Base-by-base conservation (phyloP, 768 basidiomycete genomes). In the Bullera alba region DNA sequence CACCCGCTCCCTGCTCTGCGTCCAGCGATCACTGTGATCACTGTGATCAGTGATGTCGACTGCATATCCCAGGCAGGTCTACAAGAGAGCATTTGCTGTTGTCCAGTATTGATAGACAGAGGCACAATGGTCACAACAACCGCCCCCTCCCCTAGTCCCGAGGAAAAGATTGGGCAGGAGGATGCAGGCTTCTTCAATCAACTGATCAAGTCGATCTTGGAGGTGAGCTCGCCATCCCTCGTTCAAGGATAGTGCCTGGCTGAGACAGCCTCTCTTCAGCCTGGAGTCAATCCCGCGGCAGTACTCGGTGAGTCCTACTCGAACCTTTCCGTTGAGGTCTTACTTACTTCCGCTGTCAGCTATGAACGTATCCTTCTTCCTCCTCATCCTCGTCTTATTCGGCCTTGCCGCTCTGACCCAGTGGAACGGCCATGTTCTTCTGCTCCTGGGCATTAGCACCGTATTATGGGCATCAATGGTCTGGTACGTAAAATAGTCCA, bases 311-410 rank as follows among this genome's bases (percentile, higher is more conserved):
- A 48, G 63, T 50, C 14, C 19, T 22, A 6, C 21, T 6, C 17
- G 15, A 10, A 27, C 23, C 1, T 26, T 3, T 2, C 25, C 3
- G 42, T 19, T 21, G 12, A 2, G 17, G 16, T 4, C n/a, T 19
- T 23, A 19, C 8, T 3, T 16, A 25, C 7, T 6, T 14, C n/a
- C 16, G 15, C 12, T 45, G n/a, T 2, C 12, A 71, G 69, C 69
- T 5, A 71, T 71, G 69, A 71, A 71, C 52, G 50, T 67, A 4
- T 71, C 58, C 17, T 71, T 71, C 59, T 61, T 71, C 46, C 49
- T 65, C 35, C 61, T 71, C 28, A 37, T 68, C 23, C 47, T 71
- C 5, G 60, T 61, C 2, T 53, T 71, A 10, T 62, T 71, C 54
- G 65, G 29, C n/a, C 52, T 71, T 15, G 67, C 63, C 3, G 56